Evolutionary conservation across 2,329 filamentous ascomycete species (phyloP).

Genomic region (Teratosphaeria viscida): DNA sequence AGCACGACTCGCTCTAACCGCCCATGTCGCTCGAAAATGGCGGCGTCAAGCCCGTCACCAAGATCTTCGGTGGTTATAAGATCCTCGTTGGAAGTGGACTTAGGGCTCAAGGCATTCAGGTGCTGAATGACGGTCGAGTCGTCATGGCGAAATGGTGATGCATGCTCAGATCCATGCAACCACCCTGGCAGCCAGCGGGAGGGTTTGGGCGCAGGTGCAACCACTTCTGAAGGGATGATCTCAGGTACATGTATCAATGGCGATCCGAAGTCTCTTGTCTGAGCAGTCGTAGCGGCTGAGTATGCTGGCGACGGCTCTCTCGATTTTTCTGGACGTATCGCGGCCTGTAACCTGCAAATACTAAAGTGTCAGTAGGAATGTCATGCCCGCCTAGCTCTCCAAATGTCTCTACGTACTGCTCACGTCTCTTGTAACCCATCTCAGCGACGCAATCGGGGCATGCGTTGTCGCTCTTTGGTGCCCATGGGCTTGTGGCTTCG

Average conservation of each 20-base stretch:
- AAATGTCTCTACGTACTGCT: background rate
- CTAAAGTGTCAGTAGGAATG: background rate
- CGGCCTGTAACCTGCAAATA: constrained; percentile 5
- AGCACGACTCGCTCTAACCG: constrained; percentile 30
- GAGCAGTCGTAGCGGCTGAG: background rate
- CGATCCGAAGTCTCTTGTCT: background rate
- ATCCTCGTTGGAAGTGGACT: background rate
- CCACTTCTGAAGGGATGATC: background rate
- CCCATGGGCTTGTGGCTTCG: constrained; percentile 23
- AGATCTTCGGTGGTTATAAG: constrained; percentile 19
- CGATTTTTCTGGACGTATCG: constrained; percentile 6
- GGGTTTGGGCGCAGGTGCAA: background rate
- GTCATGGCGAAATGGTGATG: background rate
- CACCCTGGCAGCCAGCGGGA: background rate
- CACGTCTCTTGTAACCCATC: constrained; percentile 13
- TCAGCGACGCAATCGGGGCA: constrained; percentile 25
- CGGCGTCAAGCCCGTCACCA: constrained; percentile 28
- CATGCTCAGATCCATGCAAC: background rate
- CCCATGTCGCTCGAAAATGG: constrained; percentile 31
- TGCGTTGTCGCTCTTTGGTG: background rate
- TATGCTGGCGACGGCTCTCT: background rate
- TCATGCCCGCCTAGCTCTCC: background rate
- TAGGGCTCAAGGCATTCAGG: background rate
- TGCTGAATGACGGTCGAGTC: background rate
- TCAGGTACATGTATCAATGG: background rate